Evolutionary conservation across 1,139 yeast genomes (phyloP), one percentile per base, ranked within the genome.

Genomic region (Kodamaea suecica): DNA sequence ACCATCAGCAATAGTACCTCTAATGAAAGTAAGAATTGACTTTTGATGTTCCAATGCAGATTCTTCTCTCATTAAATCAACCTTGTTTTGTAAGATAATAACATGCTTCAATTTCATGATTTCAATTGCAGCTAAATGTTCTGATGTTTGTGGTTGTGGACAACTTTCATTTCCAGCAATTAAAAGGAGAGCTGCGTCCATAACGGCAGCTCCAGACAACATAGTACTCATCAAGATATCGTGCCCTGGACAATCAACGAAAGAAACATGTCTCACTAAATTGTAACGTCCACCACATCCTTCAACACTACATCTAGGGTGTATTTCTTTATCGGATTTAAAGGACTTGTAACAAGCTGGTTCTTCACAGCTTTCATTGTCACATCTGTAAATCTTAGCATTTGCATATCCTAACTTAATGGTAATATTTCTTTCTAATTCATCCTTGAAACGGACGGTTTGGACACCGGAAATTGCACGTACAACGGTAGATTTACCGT

Each of bases 161-260:
- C 99, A 94, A 40, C 95, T 80, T 75, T 94, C 99, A 63, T 94
- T 94, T 64, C 97, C 98, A 27, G 98, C 99, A 61, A 94, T 83
- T 50, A 94, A 76, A 55, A 94, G 72, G 44, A 94, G 73, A 10
- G 99, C 99, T 39, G 98, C 99, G 66, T 94, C 99, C 99, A 94
- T 94, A 49, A 94, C 98, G 11, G 99, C 99, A 27, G 99, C 99
- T 61, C 99, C 99, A 33, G 97, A 90, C 78, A 94, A 82, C 99
- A 94, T 94, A 50, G 98, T 94, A 76, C 97, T 88, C 98, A 94
- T 94, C 63, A 94, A 82, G 73, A 94, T 92, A 75, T 94, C 99
- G 85, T 94, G 99, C 62, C 98, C 99, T 41, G 99, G 99, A 73
- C 98, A 94, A 73, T 94, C 99, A 42, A 94, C 98, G 54, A 94